Evolutionary conservation across 192 early-diverging fungal species (phyloP), one percentile per base, ranked within the genome.

Genomic region (Coemansia guatemalensis): DNA sequence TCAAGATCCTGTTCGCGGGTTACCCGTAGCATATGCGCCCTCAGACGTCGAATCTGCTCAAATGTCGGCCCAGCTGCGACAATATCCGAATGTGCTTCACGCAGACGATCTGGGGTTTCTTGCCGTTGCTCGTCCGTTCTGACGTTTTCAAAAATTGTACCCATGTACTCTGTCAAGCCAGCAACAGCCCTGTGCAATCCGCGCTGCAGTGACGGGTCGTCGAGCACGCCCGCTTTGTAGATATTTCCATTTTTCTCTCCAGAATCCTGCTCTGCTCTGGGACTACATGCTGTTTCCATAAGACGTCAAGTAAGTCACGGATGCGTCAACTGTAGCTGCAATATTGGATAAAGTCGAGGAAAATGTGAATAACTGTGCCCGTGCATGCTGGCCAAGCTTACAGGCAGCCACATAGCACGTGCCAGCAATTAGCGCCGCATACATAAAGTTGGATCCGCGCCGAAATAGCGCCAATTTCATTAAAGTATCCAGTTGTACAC

Each of bases 61-160:
- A 98, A 75, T 0, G 94, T 97, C 47, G 97, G 83, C 6, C 86
- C 81, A 18, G 84, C 81, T 32, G 94, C 89, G 9, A 53, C 68
- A 39, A 97, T 85, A 18, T 88, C 86, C 4, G 91, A 92, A 62
- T 97, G 95, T 8, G 81, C 82, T 32, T 87, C 83, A 20, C 90
- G 85, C 58, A 94, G 94, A 51, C 88, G 88, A 62, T 92, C 94
- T 62, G 96, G 92, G 17, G 94, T 73, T 74, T 99, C 95, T 52
- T 89, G 84, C 33, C 92, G 94, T 56, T 92, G 80, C 51, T 99
- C 95, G 12, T 87, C 83, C 1, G 92, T 87, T 55, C 87, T 86
- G 39, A 85, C 85, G 64, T 92, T 90, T 60, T 92, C 88, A 53
- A 95, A 87, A 12, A 96, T 86, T 6, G 95, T 93, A 6, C 89